Evolutionary conservation across 23 red algal genomes (phyloP).

Genomic region (Gracilariopsis chorda): DNA sequence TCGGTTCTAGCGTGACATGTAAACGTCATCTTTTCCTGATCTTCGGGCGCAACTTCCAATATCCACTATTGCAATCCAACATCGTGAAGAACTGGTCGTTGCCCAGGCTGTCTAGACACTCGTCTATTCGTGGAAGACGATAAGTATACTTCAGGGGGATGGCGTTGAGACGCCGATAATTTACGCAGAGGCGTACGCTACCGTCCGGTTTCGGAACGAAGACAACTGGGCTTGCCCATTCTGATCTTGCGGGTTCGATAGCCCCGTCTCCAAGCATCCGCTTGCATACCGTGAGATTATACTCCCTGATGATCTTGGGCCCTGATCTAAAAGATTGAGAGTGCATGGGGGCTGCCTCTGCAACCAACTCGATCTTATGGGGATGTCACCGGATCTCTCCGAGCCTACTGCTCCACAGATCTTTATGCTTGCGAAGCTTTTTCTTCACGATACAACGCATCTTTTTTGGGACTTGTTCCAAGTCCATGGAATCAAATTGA

Average conservation of each 20-base stretch:
- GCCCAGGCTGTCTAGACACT: conserved; percentile 2
- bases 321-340: no score
- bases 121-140: conserved; percentile 11
- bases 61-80: background rate
- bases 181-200: no score
- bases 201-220: background rate
- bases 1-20: background rate
- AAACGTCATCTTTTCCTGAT: conserved; percentile 1
- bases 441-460: no score
- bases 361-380: no score
- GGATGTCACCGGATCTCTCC: no score
- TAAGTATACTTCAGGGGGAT: conserved; percentile 8
- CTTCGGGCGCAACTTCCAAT: background rate
- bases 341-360: no score
- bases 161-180: conserved; percentile 24
- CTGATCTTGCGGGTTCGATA: background rate
- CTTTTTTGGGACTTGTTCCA: no score
- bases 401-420: no score
- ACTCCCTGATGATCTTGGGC: background rate
- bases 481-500: no score
- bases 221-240: conserved; percentile 14
- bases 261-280: background rate
- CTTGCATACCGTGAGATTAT: background rate
- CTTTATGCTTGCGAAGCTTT: no score
- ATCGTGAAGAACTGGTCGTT: background rate